Percentiles rank a stretch among this genome's conserved stretches.
Conservation (phyloP, 345 rosid genomes). For the Kernera saxatilis region DNA sequence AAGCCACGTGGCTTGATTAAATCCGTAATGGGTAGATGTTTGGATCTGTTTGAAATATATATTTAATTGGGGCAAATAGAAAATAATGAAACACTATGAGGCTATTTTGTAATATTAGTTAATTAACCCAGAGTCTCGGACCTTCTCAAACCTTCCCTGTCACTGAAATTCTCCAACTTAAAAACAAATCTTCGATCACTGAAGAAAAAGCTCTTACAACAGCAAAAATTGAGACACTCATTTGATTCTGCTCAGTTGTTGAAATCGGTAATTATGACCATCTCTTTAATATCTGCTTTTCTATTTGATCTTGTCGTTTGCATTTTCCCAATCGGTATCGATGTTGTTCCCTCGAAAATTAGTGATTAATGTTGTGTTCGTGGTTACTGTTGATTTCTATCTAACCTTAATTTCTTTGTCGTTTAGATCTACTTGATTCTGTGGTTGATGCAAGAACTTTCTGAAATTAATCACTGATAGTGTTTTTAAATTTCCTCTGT, state of each 20-base stretch:
- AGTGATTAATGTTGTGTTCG: neutral
- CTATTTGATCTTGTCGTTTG: neutral
- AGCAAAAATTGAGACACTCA: neutral
- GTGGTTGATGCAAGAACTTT: neutral
- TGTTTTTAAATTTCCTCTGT: neutral
- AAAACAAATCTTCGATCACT: neutral
- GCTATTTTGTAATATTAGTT: neutral
- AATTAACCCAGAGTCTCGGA: slow-evolving; percentile 7
- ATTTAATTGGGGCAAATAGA: neutral
- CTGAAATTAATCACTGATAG: neutral
- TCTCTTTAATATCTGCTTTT: neutral
- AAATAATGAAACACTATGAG: neutral
- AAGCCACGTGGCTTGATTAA: neutral
- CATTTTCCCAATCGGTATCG: neutral
- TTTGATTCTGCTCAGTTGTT: neutral
- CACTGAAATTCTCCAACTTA: neutral
- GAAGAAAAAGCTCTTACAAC: neutral
- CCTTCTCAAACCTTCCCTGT: slow-evolving; percentile 26
- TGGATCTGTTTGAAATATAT: neutral
- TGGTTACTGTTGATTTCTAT: neutral
- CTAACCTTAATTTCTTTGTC: neutral
- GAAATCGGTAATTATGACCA: neutral
- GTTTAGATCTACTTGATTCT: neutral
- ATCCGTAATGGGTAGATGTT: neutral
- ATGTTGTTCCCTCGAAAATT: neutral